Conservation (phyloP, 306 rosid genomes). For the Amphicarpaea edgeworthii region DNA sequence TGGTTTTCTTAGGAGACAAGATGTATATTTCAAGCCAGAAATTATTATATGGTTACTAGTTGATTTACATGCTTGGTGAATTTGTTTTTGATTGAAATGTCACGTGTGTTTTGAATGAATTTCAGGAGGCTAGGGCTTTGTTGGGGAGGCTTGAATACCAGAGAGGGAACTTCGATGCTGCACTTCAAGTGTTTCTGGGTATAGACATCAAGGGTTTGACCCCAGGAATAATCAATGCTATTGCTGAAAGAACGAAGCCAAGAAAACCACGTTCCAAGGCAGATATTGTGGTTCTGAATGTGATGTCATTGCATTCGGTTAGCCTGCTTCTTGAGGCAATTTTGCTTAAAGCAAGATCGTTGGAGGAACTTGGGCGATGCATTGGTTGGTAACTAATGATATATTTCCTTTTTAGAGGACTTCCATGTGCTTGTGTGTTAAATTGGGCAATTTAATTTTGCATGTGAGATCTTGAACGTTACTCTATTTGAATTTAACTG, state of each 20-base stretch:
- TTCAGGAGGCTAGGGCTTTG: constrained; percentile 92
- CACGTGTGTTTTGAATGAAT: constrained; percentile 19
- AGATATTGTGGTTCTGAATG: constrained; percentile 50
- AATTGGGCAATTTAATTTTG: constrained; percentile 24
- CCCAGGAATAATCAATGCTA: constrained; percentile 74
- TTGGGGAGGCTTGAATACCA: constrained; percentile 92
- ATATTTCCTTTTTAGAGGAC: neutral
- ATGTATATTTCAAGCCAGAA: no score
- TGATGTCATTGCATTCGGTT: constrained; percentile 83
- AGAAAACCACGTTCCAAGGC: constrained; percentile 64
- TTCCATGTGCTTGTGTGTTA: constrained; percentile 18
- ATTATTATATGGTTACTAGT: no score
- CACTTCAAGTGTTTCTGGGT: constrained; percentile 90
- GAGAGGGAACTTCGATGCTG: constrained; percentile 83
- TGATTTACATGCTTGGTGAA: neutral
- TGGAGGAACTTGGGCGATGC: constrained; percentile 71
- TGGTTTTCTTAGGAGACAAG: no score
- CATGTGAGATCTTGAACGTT: neutral
- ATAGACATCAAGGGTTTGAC: constrained; percentile 73
- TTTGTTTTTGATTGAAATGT: constrained; percentile 1
- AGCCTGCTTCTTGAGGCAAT: constrained; percentile 89
- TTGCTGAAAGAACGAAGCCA: constrained; percentile 66
- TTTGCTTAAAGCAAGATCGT: constrained; percentile 78
- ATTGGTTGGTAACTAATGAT: constrained; percentile 61
- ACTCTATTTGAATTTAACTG: constrained; percentile 12